phyloP scores from a whole-genome alignment of 1,284 basidiomycete species.

The Macrocystidia cucumis region DNA sequence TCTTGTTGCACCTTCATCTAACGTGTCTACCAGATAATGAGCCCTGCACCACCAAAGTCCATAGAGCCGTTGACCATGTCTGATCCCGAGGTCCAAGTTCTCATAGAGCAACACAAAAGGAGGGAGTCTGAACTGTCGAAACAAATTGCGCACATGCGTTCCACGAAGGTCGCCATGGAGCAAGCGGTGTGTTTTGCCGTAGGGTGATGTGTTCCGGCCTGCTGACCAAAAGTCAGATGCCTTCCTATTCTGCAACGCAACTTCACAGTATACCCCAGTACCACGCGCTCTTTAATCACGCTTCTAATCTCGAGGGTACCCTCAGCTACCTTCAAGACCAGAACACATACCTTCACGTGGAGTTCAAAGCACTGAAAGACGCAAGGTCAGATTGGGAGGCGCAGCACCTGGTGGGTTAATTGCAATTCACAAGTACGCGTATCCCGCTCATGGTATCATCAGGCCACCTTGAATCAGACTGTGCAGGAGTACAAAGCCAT shows the following conservation, averaged over 20 bases:
- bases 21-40: too few relatives aligned
- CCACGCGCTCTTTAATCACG: constrained; percentile 37
- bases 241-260: too few relatives aligned
- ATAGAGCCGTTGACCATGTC: too few relatives aligned
- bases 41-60: too few relatives aligned
- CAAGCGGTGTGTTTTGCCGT: constrained; percentile 30
- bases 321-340: too few relatives aligned
- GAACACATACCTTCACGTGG: too few relatives aligned
- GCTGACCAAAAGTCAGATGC: too few relatives aligned
- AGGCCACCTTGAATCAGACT: constrained; percentile 40
- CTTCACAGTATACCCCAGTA: too few relatives aligned
- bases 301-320: constrained; percentile 31
- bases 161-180: constrained; percentile 31
- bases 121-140: constrained; percentile 36
- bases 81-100: too few relatives aligned
- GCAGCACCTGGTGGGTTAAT: constrained; percentile 24
- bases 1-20: too few relatives aligned
- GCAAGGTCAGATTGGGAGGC: constrained; percentile 48
- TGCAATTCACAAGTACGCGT: constrained; percentile 7
- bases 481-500: constrained; percentile 49
- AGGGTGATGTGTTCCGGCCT: too few relatives aligned
- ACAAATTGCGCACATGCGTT: constrained; percentile 32
- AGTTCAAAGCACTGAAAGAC: too few relatives aligned
- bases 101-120: constrained; percentile 27
- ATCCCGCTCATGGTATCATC: constrained; percentile 11